These are phyloP conservation scores for bread wheat (Triticum aestivum) DNA, from an alignment of 176 grass and related monocot species.

Conservation along the genomic window IWGSC_CS_RefSeq_v2.1 NC_057804.1:642502903-642503402, in stretches of 20 bases:
- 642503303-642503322: constrained; percentile 22
- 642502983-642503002: constrained; percentile 56
- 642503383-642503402: constrained; percentile 64
- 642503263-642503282: constrained; percentile 43
- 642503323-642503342: constrained; percentile 33
- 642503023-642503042: constrained; percentile 63
- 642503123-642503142: constrained; percentile 51
- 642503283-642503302: constrained; percentile 45
- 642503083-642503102: constrained; percentile 65
- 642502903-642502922: not conserved
- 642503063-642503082: constrained; percentile 57
- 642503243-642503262: constrained; percentile 61
- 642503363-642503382: constrained; percentile 46
- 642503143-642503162: constrained; percentile 44
- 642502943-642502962: no score
- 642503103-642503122: constrained; percentile 66
- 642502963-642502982: not conserved
- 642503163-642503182: constrained; percentile 55
- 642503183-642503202: constrained; percentile 57
- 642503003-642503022: constrained; percentile 73
- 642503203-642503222: constrained; percentile 54
- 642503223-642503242: constrained; percentile 12
- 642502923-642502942: not conserved
- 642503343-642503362: constrained; percentile 69
- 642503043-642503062: constrained; percentile 34